These are phyloP conservation scores for Metschnikowia noctiluminum DNA, from an alignment of 805 yeast genomes.

Conservation along the genomic window DNA sequence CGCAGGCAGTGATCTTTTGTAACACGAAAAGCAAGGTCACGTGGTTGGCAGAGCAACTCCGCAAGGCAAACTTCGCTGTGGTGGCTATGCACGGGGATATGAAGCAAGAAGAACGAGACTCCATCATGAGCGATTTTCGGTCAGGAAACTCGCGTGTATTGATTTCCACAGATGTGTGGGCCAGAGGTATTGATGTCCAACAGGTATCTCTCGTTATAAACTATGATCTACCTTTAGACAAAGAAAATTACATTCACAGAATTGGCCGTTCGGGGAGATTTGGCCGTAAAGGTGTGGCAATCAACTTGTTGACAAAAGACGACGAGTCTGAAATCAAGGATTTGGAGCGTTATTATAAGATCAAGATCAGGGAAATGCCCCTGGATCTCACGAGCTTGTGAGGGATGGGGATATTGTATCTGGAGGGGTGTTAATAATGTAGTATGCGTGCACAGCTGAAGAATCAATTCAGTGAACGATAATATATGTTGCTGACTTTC, in stretches of 20 bases:
- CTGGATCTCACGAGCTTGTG: slow-evolving; percentile 13
- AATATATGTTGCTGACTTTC: too few relatives aligned
- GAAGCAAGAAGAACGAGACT: slow-evolving; percentile 92
- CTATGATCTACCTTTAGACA: slow-evolving; percentile 89
- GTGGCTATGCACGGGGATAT: slow-evolving; percentile 96
- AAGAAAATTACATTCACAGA: slow-evolving; percentile 95
- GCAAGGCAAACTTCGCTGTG: slow-evolving; percentile 81
- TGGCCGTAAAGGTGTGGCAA: slow-evolving; percentile 98
- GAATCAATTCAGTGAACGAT: neutral
- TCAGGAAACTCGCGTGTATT: slow-evolving; percentile 88
- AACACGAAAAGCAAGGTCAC: slow-evolving; percentile 95
- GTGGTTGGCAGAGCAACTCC: slow-evolving; percentile 78
- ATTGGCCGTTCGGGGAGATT: slow-evolving; percentile 98
- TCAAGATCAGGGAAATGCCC: slow-evolving; percentile 76
- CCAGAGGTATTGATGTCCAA: slow-evolving; percentile 98
- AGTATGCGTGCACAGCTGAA: neutral
- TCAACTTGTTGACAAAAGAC: slow-evolving; percentile 82
- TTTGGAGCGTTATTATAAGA: slow-evolving; percentile 68
- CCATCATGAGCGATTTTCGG: slow-evolving; percentile 94
- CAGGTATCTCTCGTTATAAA: slow-evolving; percentile 94
- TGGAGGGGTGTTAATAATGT: neutral
- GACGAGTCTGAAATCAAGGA: slow-evolving; percentile 75
- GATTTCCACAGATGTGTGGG: slow-evolving; percentile 96
- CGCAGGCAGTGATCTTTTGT: slow-evolving; percentile 98
- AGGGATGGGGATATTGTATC: neutral